Base-by-base conservation (phyloP, 2,329 filamentous ascomycete genomes). In the Monilinia fructigena region DNA sequence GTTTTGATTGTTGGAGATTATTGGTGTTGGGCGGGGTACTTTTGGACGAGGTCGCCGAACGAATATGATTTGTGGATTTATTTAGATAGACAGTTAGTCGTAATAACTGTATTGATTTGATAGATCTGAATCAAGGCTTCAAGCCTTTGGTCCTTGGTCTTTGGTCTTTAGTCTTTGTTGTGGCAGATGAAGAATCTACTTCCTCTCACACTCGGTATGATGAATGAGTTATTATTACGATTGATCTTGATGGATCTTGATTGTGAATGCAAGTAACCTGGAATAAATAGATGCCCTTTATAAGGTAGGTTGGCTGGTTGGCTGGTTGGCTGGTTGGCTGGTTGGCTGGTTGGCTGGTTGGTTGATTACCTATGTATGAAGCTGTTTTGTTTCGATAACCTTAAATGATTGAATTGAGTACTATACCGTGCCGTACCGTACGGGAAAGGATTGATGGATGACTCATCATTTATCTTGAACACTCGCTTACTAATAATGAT, bases 11-110 rank as follows among this genome's bases (percentile, higher is more conserved):
- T 35, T 53, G 14, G 48, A 61, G 45, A 52, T 42, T 60, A 55
- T 58, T 26, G 60, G 54, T 52, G 35, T 55, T 35, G 67, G 66
- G 72, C 69, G 71, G 70, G 70, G 72, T 68, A 71, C 65, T 55
- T 64, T 23, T 20, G 58, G 28, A 54, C 26, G 38, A 53, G 63
- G 28, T 38, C 45, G 53, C 31, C 31, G 58, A 60, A 20, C 28
- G 20, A 50, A 60, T 52, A 28, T 59, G 56, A 20, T 35, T 59
- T 48, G 56, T 23, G 56, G 42, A 11, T 48, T 59, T 38, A 18
- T 23, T 23, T 48, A 3, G 31, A 35, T 35, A 28, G 56, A 48
- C 18, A 35, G 28, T 31, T 35, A 20, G 31, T 35, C 1, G 31
- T 5, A 35, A 48, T 48, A n/a, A 48, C n/a, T 23, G 18, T 23